phyloP scores from a whole-genome alignment of 208 protist species.

The Leishmania amazonensis region DNA sequence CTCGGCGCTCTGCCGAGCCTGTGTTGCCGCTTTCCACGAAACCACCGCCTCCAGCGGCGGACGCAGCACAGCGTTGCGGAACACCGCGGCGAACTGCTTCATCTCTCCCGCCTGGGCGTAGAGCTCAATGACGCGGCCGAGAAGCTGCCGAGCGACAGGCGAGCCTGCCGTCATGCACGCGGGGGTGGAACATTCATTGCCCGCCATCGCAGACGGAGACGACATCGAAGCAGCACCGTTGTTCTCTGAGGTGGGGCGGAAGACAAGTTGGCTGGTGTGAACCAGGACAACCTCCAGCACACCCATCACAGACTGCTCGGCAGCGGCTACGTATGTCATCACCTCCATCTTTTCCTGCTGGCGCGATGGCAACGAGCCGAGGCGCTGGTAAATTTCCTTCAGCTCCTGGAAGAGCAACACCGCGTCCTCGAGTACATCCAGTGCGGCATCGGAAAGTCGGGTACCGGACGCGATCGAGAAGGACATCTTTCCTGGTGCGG shows the following conservation, averaged over 20 bases:
- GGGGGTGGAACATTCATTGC: not conserved
- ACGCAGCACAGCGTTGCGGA: conserved; percentile 59
- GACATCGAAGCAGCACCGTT: not conserved
- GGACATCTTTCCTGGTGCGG: not conserved
- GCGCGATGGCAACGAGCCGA: conserved; percentile 23
- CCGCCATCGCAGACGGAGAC: not conserved
- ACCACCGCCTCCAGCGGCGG: conserved; percentile 66
- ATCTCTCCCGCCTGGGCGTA: conserved; percentile 48
- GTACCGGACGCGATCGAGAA: conserved; percentile 12
- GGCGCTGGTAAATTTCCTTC: conserved; percentile 24
- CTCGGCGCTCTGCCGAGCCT: conserved; percentile 66
- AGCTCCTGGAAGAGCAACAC: conserved; percentile 36
- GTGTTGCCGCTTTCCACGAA: conserved; percentile 82
- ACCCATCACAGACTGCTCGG: conserved; percentile 32
- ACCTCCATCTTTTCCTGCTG: conserved; percentile 25
- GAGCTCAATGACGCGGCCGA: conserved; percentile 46
- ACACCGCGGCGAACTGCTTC: conserved; percentile 62
- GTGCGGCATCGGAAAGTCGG: conserved; percentile 10
- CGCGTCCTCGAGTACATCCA: conserved; percentile 31
- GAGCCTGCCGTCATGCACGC: not conserved
- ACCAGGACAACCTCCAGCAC: conserved; percentile 28
- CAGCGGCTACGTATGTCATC: conserved; percentile 19
- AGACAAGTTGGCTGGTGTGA: conserved; percentile 21
- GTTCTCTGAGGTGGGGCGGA: not conserved
- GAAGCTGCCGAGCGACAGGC: conserved; percentile 10